Evolutionary conservation across 345 rosid species (phyloP), one percentile per base, ranked within the genome.

Genomic region (Hibiscus mutabilis): DNA sequence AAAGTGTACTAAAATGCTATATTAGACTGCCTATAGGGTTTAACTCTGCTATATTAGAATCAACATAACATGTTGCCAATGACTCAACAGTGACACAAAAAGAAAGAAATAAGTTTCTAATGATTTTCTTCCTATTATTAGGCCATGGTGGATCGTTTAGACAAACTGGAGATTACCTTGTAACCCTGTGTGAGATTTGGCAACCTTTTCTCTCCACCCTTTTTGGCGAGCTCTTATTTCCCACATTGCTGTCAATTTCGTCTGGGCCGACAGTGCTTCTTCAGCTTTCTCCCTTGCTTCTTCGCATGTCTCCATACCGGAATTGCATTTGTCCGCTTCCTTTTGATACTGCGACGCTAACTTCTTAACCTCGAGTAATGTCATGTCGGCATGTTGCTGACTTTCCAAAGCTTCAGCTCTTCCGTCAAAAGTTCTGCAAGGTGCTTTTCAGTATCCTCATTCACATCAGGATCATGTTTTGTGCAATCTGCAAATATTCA

Each of bases 281-380:
- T 90, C 97, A 0, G 97, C 81, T 73, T 86, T 94, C 76, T 94
- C 99, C 80, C 99, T 81, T 3, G 97, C 93, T 80, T 85, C 99
- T 82, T 95, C 99, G 73, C 97, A 90, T 4, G 97, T 95, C 82
- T 90, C 99, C 97, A 95, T 92, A 49, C 97, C 99, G 0, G 97
- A 88, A 79, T 87, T 94, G 79, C 97, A 91, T 74, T 91, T 94
- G 83, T 94, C 98, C 19, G 97, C 97, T 81, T 95, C 99, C 77
- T 95, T 92, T 66, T 92, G 99, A 78, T 90, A 95, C 75, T 88
- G 93, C 2, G 97, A 95, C 15, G 93, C 75, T 70, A 90, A 57
- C 83, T 95, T 92, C 91, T 94, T 95, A 15, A 97, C 99, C 88
- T 95, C 99, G 0, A 95, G 87, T 68, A 95, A 75, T 69, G 90